Conservation (phyloP, 2,329 filamentous ascomycete genomes). For the Aspergillaceae sp. region DNA sequence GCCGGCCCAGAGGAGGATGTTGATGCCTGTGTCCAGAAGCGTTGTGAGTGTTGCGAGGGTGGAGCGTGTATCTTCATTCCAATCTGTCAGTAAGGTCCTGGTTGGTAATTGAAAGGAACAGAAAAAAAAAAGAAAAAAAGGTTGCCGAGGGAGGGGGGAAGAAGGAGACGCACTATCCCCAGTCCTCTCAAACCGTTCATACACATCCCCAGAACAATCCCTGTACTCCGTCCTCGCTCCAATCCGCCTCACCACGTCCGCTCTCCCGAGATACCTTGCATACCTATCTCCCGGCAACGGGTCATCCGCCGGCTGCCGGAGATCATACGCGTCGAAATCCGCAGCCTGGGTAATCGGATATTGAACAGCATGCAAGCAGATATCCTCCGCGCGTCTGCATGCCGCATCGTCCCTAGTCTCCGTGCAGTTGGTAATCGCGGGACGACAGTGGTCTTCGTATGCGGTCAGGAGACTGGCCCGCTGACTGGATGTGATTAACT, state of each 20-base stretch:
- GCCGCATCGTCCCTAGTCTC: conserved; percentile 19
- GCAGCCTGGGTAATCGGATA: conserved; percentile 18
- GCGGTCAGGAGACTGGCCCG: conserved; percentile 22
- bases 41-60: conserved; percentile 38
- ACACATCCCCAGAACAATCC: conserved; percentile 34
- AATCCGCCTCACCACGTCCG: conserved; percentile 35
- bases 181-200: conserved; percentile 31
- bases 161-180: conserved; percentile 29
- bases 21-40: conserved; percentile 42
- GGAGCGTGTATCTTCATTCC: conserved; percentile 31
- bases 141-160: neutral
- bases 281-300: conserved; percentile 36
- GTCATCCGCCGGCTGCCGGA: conserved; percentile 33
- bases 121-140: neutral
- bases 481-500: conserved; percentile 30
- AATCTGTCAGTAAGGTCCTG: conserved; percentile 3
- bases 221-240: conserved; percentile 37
- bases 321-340: conserved; percentile 38
- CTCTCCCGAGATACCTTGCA: conserved; percentile 31
- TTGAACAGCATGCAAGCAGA: conserved; percentile 33
- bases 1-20: conserved; percentile 47
- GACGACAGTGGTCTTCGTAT: conserved; percentile 31
- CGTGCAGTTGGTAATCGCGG: conserved; percentile 32
- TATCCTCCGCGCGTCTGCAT: conserved; percentile 26
- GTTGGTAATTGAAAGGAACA: neutral